Evolutionary conservation across 768 basidiomycete species (phyloP), one percentile per base, ranked within the genome.

Genomic region (Leucocoprinus leucothites): DNA sequence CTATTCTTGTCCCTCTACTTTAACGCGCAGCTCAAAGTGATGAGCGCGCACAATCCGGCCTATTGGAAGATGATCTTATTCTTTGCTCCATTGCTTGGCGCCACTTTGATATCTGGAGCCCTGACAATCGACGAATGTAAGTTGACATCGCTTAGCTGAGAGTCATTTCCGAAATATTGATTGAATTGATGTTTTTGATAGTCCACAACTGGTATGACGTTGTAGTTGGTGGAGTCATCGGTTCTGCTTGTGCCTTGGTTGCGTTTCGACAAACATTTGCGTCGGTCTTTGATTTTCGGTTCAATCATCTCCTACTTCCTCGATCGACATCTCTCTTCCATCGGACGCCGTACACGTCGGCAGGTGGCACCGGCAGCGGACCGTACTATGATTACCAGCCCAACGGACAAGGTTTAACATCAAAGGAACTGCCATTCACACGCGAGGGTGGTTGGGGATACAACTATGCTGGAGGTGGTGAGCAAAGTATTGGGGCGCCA

Each of bases 1-100:
- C 67, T 81, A 21, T 79, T 69, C 61, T 69, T 82, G 16, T 60
- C 73, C 2, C 63, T 76, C 9, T 77, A 75, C 58, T 70, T 82
- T 64, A 80, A 83, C 57, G 79, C 78, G 3, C 79, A 82, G 60
- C 72, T 86, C 57, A 85, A 84, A 64, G 74, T 81, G 54, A 80
- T 81, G 67, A 69, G 77, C 25, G 80, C 82, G n/a, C 77, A 81
- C 65, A 80, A 82, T 56, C 78, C 81, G 1, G 79, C 80, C 35
- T 84, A 82, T 65, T 85, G 82, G 83, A 84, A 84, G 65, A 79
- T 81, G 77, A 67, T 84, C 56, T 59, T 82, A 21, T 74, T 82
- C 59, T 79, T 85, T 55, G 31, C 31, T 3, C 82, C 82, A 25
- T 58, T 85, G 3, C 74, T 81, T 44, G 82, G 82, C 13, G 82